Evolutionary conservation across 208 protist genomes (phyloP).

Genomic region (Naegleria lovaniensis): DNA sequence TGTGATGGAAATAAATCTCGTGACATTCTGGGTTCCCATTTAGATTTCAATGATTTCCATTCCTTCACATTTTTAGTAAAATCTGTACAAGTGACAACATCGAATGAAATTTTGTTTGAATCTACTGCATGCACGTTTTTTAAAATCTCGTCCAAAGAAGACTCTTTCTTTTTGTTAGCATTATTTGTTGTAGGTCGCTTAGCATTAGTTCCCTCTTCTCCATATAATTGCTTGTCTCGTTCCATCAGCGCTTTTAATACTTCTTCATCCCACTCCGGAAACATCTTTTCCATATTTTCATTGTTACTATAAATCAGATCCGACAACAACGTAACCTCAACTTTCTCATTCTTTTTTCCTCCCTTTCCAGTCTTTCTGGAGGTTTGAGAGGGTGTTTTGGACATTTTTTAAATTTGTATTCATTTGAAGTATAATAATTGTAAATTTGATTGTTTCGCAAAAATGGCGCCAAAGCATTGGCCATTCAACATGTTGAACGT

Average conservation of each 20-base stretch:
- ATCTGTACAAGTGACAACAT: background rate
- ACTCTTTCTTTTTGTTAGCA: background rate
- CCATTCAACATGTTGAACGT: too few species aligned
- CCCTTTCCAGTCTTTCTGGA: background rate
- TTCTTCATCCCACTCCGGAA: background rate
- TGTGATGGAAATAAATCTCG: background rate
- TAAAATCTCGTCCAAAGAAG: background rate
- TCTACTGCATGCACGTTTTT: background rate
- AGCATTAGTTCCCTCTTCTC: background rate
- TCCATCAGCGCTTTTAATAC: background rate
- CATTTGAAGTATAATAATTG: background rate
- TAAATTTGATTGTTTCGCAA: background rate
- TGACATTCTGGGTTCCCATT: background rate
- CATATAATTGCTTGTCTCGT: background rate
- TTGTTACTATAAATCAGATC: background rate
- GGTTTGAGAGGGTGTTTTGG: background rate
- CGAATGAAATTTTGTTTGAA: background rate
- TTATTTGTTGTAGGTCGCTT: background rate
- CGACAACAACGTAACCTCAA: background rate
- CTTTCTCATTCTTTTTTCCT: background rate
- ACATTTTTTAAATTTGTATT: background rate
- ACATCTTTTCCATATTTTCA: background rate
- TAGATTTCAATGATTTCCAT: background rate
- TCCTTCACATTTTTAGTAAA: background rate
- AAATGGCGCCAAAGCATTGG: too few species aligned